These are phyloP conservation scores for Fusarium sp. DNA, from an alignment of 2,329 filamentous ascomycete species.

Conservation along the genomic window DNA sequence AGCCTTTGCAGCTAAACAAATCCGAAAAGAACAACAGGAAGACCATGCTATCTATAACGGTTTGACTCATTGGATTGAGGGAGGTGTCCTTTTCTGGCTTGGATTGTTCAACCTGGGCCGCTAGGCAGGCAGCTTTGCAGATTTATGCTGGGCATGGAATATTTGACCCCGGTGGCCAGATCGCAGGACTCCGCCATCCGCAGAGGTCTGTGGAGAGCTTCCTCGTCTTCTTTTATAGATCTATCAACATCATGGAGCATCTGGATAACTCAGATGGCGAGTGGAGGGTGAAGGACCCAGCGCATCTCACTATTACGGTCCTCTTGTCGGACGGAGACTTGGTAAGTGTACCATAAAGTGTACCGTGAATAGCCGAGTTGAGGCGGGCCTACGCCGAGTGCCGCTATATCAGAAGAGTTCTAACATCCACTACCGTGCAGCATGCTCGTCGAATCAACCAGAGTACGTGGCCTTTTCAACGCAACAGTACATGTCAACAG, in stretches of 20 bases:
- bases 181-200: conserved; percentile 52
- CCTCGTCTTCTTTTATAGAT: neutral
- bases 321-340: neutral
- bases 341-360: neutral
- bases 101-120: conserved; percentile 89
- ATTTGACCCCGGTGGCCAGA: conserved; percentile 74
- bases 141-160: conserved; percentile 96
- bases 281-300: neutral
- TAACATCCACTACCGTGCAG: neutral
- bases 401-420: no score
- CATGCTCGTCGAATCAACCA: neutral
- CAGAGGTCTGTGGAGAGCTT: neutral
- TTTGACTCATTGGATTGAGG: conserved; percentile 93
- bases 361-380: neutral
- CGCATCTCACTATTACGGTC: neutral
- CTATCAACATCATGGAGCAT: neutral
- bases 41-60: conserved; percentile 51
- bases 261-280: neutral
- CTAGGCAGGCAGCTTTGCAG: conserved; percentile 90
- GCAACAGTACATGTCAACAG: neutral
- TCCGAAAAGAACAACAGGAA: no score
- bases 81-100: conserved; percentile 94
- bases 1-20: no score
- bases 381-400: no score
- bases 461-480: neutral